Evolutionary conservation across 768 basidiomycete species (phyloP), one percentile per base, ranked within the genome.

Genomic region (Chiua virens): DNA sequence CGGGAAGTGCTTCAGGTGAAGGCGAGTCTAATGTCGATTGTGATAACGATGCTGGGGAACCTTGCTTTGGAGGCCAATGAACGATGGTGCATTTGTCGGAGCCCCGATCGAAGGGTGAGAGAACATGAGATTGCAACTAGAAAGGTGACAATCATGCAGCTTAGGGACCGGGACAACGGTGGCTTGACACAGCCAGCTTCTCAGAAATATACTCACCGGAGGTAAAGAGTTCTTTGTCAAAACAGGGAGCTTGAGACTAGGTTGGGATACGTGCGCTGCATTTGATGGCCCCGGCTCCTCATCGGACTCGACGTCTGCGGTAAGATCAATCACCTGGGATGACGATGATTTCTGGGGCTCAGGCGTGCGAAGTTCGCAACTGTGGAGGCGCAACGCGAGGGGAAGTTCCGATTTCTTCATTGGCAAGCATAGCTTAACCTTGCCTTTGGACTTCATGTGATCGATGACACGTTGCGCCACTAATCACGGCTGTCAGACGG

Each of bases 401-500:
- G 65, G 47, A 52, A 9, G 28, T 17, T 51, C 52, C 35, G 57
- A 46, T 42, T 54, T 57, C 44, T 55, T 62, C 30, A 47, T 28
- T 10, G 55, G 62, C 14, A 57, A 49, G 45, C 22, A 49, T 7
- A 62, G 44, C 44, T 62, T 60, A 4, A 67, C 57, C 44, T 54
- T 67, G 28, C 62, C 64, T 25, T 62, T 67, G 11, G 62, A 69
- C 38, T 50, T 59, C 62, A 67, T 65, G 42, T 46, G 49, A 8
- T 49, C 56, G 28, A 66, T 66, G n/a, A 64, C 49, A 27, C 49
- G 59, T 20, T 56, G 59, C 13, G 65, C 62, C 65, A 67, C 65
- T 67, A 22, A 47, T 23, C 41, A 37, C 36, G 15, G 2, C 39
- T 35, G 38, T 64, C 45, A 56, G 54, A 28, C 23, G 47, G 25